Evolutionary conservation across 2,329 filamentous ascomycete genomes (phyloP), one percentile per base, ranked within the genome.

Genomic region (Didymella glomerata): DNA sequence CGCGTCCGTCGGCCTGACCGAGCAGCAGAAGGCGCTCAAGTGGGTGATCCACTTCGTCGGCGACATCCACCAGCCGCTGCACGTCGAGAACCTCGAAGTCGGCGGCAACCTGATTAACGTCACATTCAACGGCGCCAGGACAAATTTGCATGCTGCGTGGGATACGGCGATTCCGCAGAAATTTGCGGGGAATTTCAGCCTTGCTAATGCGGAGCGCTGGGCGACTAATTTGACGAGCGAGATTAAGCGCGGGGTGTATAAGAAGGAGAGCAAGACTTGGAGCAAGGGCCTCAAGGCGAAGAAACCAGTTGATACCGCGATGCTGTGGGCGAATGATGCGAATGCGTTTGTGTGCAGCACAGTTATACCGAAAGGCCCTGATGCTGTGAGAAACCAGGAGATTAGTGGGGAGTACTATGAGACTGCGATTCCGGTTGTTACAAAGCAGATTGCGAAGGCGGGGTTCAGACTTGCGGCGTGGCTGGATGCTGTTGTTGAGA

Each of bases 61-160:
- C 56, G 92, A 96, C 72, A 85, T 91, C 25, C 86, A 86, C 60
- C 92, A 93, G 70, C 90, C 90, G 0, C 79, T 96, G 48, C 85
- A 86, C 65, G 81, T 82, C 13, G 83, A 86, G 68, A 78, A 75
- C 40, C 68, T 78, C 14, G 78, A 76, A 7, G 61, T 78, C 7
- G 80, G 80, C 46, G 80, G 79, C 32, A 82, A 82, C 65, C 69
- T 67, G 2, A 78, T 82, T 61, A 73, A 78, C 47, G 79, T 81
- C 18, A 79, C 75, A 1, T 83, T 81, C 67, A 69, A 77, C 50
- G 76, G 75, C 30, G 65, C 63, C 0, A n/a, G 34, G 2, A 81
- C 78, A 9, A 81, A 82, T 53, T 72, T 82, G 7, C 79, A 82
- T 60, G 69, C 73, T 40, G 75, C 77, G 42, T 81, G 80, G 80